Percentiles rank a stretch among this genome's conserved stretches.
Conservation (phyloP, 345 rosid species). For the Hypericum androsaemum region DNA sequence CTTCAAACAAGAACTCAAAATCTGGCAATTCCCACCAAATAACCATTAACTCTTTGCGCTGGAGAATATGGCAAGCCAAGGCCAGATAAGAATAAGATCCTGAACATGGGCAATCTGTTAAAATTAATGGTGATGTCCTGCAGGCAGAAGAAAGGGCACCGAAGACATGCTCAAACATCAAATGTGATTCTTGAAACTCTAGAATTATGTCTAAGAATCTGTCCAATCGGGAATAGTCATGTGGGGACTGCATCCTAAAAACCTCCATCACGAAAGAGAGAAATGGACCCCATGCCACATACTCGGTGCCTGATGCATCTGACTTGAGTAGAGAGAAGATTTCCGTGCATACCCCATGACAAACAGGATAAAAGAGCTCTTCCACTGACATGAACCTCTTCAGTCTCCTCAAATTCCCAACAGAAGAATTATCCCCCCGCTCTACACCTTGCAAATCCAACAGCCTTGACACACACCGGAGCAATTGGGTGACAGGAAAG, state of each 20-base stretch:
- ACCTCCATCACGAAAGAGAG: conserved; percentile 69
- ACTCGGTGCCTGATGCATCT: conserved; percentile 47
- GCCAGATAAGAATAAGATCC: conserved; percentile 88
- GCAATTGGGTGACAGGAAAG: conserved; percentile 41
- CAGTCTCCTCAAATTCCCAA: conserved; percentile 60
- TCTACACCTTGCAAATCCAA: conserved; percentile 40
- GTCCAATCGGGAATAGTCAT: conserved; percentile 62
- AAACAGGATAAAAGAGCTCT: conserved; percentile 64
- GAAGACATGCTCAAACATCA: conserved; percentile 52
- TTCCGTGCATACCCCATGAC: conserved; percentile 61
- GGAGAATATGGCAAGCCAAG: conserved; percentile 69
- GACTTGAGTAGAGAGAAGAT: conserved; percentile 49
- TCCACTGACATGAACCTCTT: conserved; percentile 69
- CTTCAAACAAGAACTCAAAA: conserved; percentile 73
- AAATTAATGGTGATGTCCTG: conserved; percentile 49
- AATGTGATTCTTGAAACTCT: conserved; percentile 45
- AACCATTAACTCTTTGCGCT: conserved; percentile 66
- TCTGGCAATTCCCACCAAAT: conserved; percentile 76
- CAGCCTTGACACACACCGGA: conserved; percentile 65
- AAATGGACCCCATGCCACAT: conserved; percentile 67
- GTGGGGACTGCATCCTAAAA: conserved; percentile 61
- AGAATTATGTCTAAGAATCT: conserved; percentile 56
- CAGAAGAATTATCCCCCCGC: conserved; percentile 46
- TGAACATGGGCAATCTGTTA: conserved; percentile 85
- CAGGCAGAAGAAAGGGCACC: conserved; percentile 73